A percentile compares a stretch with the other conserved stretches of the same genome.
Conservation (phyloP, 345 rosid species). For the Erysimum cheiranthoides region DNA sequence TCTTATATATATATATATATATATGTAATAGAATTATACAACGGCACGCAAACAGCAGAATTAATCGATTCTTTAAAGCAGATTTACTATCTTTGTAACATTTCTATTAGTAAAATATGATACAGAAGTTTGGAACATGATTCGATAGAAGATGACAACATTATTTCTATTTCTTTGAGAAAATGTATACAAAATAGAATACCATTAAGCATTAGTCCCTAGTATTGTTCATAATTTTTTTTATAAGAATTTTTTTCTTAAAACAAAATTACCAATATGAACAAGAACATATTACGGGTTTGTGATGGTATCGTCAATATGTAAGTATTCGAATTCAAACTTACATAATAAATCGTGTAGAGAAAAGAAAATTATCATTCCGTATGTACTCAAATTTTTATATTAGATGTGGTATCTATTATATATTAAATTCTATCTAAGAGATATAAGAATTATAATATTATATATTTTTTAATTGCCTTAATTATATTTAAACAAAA, state of each 20-base stretch:
- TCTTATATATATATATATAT: neutral
- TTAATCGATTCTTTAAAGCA: neutral
- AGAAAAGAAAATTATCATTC: no score
- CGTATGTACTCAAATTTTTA: no score
- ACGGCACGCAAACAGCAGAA: slow-evolving; percentile 21
- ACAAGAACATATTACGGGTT: neutral
- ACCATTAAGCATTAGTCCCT: neutral
- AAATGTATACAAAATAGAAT: neutral
- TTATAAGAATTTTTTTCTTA: no score
- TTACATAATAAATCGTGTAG: no score
- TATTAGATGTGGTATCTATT: neutral
- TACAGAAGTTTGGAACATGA: neutral
- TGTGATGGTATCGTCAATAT: no score
- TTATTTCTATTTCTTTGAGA: neutral
- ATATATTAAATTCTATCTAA: neutral
- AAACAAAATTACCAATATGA: neutral
- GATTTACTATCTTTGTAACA: neutral
- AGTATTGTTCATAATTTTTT: neutral
- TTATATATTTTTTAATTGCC: no score
- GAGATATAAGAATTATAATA: no score
- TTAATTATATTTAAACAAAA: no score
- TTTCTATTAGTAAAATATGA: neutral
- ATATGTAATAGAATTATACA: slow-evolving; percentile 23
- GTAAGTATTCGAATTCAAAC: no score
- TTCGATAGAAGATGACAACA: neutral